Evolutionary conservation across 306 rosid genomes (phyloP), one percentile per base, ranked within the genome.

Genomic region (Rosa rugosa): DNA sequence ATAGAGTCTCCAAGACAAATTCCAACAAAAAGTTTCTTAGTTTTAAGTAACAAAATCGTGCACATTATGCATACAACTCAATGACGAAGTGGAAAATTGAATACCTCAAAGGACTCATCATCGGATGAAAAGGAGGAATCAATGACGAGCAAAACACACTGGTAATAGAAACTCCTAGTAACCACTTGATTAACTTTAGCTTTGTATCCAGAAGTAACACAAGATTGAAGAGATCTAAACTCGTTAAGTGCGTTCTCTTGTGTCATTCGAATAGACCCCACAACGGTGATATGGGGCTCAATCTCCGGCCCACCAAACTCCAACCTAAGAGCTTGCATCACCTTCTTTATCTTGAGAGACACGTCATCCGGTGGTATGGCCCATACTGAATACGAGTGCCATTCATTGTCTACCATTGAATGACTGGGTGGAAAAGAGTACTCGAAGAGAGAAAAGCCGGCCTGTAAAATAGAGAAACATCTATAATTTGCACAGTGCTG

Each of bases 291-390:
- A 81, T 94, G 97, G 20, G 98, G 98, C 40, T 89, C 83, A 76
- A 94, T 91, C 2, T 86, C 80, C 38, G 97, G 97, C 36, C 98
- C 97, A 2, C 81, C 83, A 79, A 89, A 91, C 60, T 90, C 94
- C 38, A 89, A 44, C 23, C 60, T 18, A 6, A 53, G 59, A 23
- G 23, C 60, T 10, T 53, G 23, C 23, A 53, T 53, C 23, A 91
- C 79, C 20, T 81, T 84, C 80, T 72, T 57, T 71, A 88, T 22
- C 79, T 89, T 81, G 45, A 41, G 34, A 0, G 49, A 31, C 51
- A 87, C 90, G 14, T 86, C 90, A 2, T 87, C 92, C 69, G 98
- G 90, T 56, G 98, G 98, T 41, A 87, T 64, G 56, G 96, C 97
- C 97, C 97, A 91, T 83, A 94, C 89, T 2, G 98, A 89, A 86